Base-by-base conservation (phyloP, 2,329 filamentous ascomycete species). In the Cytospora piceae region DNA sequence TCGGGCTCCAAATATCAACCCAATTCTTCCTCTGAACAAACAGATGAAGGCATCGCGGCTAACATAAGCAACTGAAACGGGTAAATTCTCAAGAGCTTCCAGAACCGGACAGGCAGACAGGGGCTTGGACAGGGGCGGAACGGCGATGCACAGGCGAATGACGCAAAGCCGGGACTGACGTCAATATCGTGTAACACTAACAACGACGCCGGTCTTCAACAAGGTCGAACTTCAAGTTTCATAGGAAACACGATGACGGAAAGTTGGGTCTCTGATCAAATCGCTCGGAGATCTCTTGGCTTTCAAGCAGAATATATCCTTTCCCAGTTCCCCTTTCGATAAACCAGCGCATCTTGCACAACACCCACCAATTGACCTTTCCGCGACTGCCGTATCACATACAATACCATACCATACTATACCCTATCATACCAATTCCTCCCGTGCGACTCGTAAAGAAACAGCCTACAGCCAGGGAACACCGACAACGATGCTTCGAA, bases 401-500 rank as follows among this genome's bases (percentile, higher is more conserved):
- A 24, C 59, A 1, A 46, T 29, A 55, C 37, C 37, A 34, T 12
- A 24, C 20, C 22, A 24, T 49, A 11, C 37, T 34, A 29, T 49
- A 34, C 14, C 34, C 11, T 15, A 27, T 32, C 1, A 49, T n/a
- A 55, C 52, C 37, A 49, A 55, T 56, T 34, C 6, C n/a, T 15
- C 52, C 46, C 14, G 46, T 49, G 46, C n/a, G 7, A 24, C n/a
- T 49, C n/a, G 46, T 49, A 14, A 49, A 49, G n/a, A 49, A 46
- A 14, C 11, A 22, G n/a, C 9, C 46, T 4, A 3, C 60, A 20
- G 4, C 52, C 3, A 1, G 24, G 24, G 52, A 37, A 8, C 15
- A 20, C 27, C 53, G 8, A 27, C 63, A 67, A 64, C 20, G 14
- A 70, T 70, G 68, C 55, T 69, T 27, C 67, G 68, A 60, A 61